Evolutionary conservation across 2,329 filamentous ascomycete genomes (phyloP).

Genomic region (Thelonectria discophora): DNA sequence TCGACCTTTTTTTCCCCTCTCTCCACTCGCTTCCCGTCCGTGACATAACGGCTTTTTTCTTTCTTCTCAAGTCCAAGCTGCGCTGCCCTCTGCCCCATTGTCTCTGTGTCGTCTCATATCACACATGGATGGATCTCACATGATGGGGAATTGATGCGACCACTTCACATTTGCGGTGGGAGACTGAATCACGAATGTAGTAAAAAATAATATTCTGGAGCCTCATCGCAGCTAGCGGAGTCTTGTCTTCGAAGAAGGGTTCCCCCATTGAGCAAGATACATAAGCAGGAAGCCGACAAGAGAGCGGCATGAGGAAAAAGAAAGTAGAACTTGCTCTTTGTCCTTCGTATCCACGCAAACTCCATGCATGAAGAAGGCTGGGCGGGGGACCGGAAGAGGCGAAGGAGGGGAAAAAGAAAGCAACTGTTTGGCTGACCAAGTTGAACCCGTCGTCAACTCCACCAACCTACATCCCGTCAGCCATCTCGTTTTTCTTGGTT

Average conservation of each 20-base stretch:
- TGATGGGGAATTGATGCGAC: conserved; percentile 42
- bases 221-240: conserved; percentile 26
- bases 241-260: conserved; percentile 22
- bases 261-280: conserved; percentile 25
- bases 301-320: conserved; percentile 13
- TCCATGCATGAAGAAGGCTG: conserved; percentile 27
- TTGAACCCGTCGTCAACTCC: conserved; percentile 26
- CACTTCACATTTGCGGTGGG: conserved; percentile 34
- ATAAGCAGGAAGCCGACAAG: neutral
- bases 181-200: conserved; percentile 32
- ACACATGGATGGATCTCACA: conserved; percentile 40
- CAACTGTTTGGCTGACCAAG: conserved; percentile 15
- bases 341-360: conserved; percentile 13
- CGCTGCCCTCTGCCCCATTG: conserved; percentile 34
- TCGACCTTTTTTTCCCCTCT: conserved; percentile 17
- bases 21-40: conserved; percentile 25
- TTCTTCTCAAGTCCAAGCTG: conserved; percentile 15
- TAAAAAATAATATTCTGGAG: conserved; percentile 25
- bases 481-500: conserved; percentile 24
- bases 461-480: conserved; percentile 18
- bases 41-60: conserved; percentile 31
- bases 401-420: neutral
- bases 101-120: conserved; percentile 23
- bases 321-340: neutral
- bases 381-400: conserved; percentile 5